Evolutionary conservation across 345 rosid species (phyloP).

Genomic region (Populus pruinosa): DNA sequence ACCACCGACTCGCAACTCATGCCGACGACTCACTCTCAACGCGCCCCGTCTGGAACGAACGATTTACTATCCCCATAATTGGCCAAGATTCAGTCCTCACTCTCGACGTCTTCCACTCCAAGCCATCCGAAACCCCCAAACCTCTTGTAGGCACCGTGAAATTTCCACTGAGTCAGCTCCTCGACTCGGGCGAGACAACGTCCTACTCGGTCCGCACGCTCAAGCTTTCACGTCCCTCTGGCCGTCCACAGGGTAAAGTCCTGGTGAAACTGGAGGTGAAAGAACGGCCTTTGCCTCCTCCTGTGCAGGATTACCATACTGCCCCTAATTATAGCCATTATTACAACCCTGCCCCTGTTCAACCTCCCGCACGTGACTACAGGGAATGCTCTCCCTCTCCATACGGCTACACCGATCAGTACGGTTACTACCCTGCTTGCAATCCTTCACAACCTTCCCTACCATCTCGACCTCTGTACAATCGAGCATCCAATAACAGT

Average conservation of each 20-base stretch:
- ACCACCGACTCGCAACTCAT: constrained; percentile 14
- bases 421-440: constrained; percentile 34
- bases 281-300: constrained; percentile 29
- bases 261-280: constrained; percentile 9
- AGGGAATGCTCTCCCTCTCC: constrained; percentile 34
- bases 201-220: background rate
- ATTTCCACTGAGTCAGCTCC: constrained; percentile 7
- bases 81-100: constrained; percentile 21
- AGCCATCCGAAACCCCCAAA: constrained; percentile 19
- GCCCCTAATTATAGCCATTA: constrained; percentile 36
- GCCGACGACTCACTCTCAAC: constrained; percentile 21
- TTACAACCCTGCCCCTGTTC: constrained; percentile 46
- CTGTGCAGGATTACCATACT: constrained; percentile 35
- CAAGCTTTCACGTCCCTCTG: constrained; percentile 18
- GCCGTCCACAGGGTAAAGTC: constrained; percentile 21
- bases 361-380: constrained; percentile 30
- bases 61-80: constrained; percentile 21
- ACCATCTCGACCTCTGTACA: constrained; percentile 43
- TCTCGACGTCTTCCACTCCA: constrained; percentile 24
- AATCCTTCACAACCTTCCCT: constrained; percentile 33
- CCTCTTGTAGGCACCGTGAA: constrained; percentile 19
- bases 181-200: background rate
- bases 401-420: constrained; percentile 23
- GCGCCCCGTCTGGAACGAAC: constrained; percentile 26
- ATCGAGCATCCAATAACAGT: constrained; percentile 31